phyloP scores from a whole-genome alignment of 1,139 yeast species.

The Kodamaea suecica region DNA sequence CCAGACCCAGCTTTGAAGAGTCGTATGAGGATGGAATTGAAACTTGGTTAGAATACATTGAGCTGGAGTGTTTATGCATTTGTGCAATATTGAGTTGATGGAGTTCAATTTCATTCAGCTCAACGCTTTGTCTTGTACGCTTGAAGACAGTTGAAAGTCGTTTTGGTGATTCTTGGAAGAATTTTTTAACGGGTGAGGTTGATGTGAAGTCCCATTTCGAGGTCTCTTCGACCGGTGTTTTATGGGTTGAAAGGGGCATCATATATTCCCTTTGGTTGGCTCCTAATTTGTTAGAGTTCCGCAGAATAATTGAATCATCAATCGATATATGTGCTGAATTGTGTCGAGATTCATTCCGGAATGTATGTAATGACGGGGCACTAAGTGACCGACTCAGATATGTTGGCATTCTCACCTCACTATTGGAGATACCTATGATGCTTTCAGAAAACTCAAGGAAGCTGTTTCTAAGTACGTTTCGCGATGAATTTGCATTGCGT shows the following conservation, averaged over 20 bases:
- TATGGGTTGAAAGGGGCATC: not conserved
- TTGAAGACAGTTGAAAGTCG: slow-evolving; percentile 26
- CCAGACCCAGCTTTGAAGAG: slow-evolving; percentile 23
- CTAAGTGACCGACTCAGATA: slow-evolving; percentile 22
- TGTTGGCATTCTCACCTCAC: not conserved
- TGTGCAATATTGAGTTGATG: not conserved
- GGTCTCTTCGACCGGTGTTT: not conserved
- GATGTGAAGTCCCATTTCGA: not conserved
- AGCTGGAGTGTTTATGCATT: slow-evolving; percentile 28
- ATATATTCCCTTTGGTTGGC: slow-evolving; percentile 7
- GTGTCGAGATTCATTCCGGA: slow-evolving; percentile 18
- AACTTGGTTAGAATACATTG: slow-evolving; percentile 29
- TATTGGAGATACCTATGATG: not conserved
- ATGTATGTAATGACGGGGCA: slow-evolving; percentile 45
- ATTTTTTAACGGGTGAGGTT: slow-evolving; percentile 33
- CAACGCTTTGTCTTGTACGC: slow-evolving; percentile 13
- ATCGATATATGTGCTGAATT: slow-evolving; percentile 10
- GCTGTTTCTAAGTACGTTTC: no score
- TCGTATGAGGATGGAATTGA: slow-evolving; percentile 26
- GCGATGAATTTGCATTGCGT: no score
- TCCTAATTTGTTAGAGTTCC: slow-evolving; percentile 7
- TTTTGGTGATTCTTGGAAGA: slow-evolving; percentile 36
- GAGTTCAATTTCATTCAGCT: not conserved
- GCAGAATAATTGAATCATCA: slow-evolving; percentile 10
- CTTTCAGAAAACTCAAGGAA: slow-evolving; percentile 1